phyloP scores from a whole-genome alignment of 495 filamentous ascomycete species.

The Hypoxylon lienhwacheense region DNA sequence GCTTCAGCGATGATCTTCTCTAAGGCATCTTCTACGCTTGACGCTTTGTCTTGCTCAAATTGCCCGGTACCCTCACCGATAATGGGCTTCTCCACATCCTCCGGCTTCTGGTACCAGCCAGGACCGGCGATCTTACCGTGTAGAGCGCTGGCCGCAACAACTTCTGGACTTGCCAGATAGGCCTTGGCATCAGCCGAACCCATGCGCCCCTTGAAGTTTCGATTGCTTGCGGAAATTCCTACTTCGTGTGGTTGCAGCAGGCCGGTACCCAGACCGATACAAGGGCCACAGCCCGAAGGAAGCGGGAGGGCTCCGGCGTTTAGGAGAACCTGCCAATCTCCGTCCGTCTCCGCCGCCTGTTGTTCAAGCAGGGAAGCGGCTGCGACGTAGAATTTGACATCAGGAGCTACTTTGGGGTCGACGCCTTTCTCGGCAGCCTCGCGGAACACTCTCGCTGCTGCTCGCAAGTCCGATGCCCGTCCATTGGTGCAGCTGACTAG shows the following conservation, averaged over 20 bases:
- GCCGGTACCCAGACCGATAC: conserved; percentile 86
- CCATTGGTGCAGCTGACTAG: conserved; percentile 92
- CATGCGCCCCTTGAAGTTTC: conserved; percentile 90
- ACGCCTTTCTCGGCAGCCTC: conserved; percentile 65
- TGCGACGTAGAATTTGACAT: conserved; percentile 89
- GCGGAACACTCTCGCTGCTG: conserved; percentile 84
- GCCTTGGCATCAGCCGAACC: conserved; percentile 72
- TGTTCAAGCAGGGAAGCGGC: conserved; percentile 86
- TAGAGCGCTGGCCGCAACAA: conserved; percentile 90
- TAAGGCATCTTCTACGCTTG: conserved; percentile 66
- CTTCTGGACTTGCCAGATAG: conserved; percentile 79
- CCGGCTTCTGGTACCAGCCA: conserved; percentile 75
- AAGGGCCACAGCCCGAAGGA: conserved; percentile 82
- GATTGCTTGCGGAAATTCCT: conserved; percentile 85
- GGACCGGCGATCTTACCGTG: conserved; percentile 78
- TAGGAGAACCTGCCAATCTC: conserved; percentile 85
- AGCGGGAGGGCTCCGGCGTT: conserved; percentile 76
- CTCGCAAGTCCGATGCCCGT: conserved; percentile 76
- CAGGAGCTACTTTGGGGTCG: conserved; percentile 69
- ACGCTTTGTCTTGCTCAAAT: conserved; percentile 59
- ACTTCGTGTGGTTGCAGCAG: conserved; percentile 83
- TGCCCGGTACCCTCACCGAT: conserved; percentile 72
- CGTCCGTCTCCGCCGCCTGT: conserved; percentile 71
- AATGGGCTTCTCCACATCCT: conserved; percentile 65
- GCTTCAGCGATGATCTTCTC: conserved; percentile 67